phyloP scores from a whole-genome alignment of 2,329 filamentous ascomycete species.

The Verticillium tricorpus region DNA sequence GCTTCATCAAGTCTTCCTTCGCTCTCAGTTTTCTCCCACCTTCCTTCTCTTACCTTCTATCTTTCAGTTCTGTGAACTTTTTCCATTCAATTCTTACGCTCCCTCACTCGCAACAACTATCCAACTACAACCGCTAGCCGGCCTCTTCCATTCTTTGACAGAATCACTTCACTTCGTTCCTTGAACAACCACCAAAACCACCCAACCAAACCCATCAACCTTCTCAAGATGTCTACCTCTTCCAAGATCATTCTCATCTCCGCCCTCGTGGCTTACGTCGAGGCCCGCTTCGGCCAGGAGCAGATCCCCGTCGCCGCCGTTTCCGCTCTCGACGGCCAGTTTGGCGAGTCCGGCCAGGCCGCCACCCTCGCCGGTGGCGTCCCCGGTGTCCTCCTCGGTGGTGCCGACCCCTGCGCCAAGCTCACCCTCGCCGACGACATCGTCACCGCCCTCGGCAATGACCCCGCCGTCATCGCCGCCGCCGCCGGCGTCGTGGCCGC shows the following conservation, averaged over 20 bases:
- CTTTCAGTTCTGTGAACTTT: conserved; percentile 35
- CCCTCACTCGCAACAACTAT: conserved; percentile 14
- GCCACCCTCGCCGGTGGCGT: conserved; percentile 59
- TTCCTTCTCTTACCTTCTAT: conserved; percentile 21
- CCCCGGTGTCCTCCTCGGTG: conserved; percentile 58
- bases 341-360: conserved; percentile 55
- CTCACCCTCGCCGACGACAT: conserved; percentile 62
- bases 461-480: conserved; percentile 54
- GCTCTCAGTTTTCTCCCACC: conserved; percentile 11
- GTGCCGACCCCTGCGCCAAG: conserved; percentile 63
- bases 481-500: conserved; percentile 60
- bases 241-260: conserved; percentile 36
- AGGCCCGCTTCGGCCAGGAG: conserved; percentile 61
- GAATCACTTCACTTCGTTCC: conserved; percentile 8
- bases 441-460: conserved; percentile 54
- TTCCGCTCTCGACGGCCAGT: conserved; percentile 40
- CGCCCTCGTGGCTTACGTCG: conserved; percentile 36
- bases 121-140: conserved; percentile 16
- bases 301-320: conserved; percentile 53
- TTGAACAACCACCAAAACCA: not conserved
- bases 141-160: conserved; percentile 11
- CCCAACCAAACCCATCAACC: not conserved
- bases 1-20: conserved; percentile 14
- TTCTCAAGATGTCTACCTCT: conserved; percentile 34
- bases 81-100: conserved; percentile 25